Evolutionary conservation across 2,329 filamentous ascomycete species (phyloP), one percentile per base, ranked within the genome.

Genomic region (Raffaelea arxii): DNA sequence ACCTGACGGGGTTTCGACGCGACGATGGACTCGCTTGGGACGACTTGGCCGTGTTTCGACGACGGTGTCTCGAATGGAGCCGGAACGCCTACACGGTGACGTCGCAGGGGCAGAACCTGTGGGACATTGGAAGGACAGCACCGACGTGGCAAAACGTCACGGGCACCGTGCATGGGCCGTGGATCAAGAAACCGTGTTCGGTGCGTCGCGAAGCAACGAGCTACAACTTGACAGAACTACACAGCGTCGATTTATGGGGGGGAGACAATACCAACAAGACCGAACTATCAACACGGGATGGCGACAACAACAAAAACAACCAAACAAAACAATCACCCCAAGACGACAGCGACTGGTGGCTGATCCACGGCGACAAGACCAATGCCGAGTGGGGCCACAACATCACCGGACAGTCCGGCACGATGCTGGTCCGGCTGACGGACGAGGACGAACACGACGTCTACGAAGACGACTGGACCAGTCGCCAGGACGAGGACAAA

Each of bases 21-120:
- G 74, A 80, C 19, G 85, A 94, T 64, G 79, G 76, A 4, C 87
- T 86, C 62, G 82, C 78, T 2, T 96, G 90, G 90, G 75, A 82
- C 27, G 72, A 88, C 48, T 68, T 96, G 21, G 69, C 70, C 0
- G 65, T 69, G 1, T 87, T 90, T 49, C 80, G 78, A 59, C 66
- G 80, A 49, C 75, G 77, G 53, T 85, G 81, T 46, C 69, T 76
- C 46, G 70, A 80, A 54, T 82, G 75, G 60, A 81, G 74, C 53
- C 70, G 65, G 44, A 71, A 75, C 56, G 74, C 72, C 5, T 66
- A 69, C 38, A 65, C 49, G 9, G n/a, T n/a, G n/a, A 19, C 25
- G 18, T 25, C 30, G 9, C 37, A 54, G 12, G 55, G 54, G 6
- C 38, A 49, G 21, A 54, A 53, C 24, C 52, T 57, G 23, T 64